Percentiles rank a stretch among this genome's conserved stretches.
phyloP scores from a whole-genome alignment of 83 land plant genomes.

The Isoetes engelmannii region DNA sequence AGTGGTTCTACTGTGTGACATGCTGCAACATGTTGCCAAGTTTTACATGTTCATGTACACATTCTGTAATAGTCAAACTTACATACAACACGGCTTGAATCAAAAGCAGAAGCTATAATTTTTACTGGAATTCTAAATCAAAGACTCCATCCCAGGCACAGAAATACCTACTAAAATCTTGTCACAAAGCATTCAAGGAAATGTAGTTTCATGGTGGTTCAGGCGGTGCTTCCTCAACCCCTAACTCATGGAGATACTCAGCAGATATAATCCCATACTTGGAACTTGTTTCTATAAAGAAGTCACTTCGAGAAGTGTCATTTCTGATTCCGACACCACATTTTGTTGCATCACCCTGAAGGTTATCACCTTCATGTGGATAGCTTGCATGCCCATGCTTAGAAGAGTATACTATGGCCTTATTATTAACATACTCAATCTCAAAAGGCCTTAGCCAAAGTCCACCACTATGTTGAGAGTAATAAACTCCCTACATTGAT shows the following conservation, averaged over 20 bases:
- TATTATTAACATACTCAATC: conserved; percentile 50
- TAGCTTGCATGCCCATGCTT: conserved; percentile 72
- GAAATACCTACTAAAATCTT: too few relatives aligned
- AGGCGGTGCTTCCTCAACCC: conserved; percentile 9
- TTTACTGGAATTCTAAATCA: too few relatives aligned
- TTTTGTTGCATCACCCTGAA: conserved; percentile 53
- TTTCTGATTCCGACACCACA: conserved; percentile 56
- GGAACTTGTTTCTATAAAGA: conserved; percentile 45
- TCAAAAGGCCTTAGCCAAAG: conserved; percentile 60
- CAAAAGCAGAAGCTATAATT: too few relatives aligned
- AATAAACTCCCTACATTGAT: conserved; percentile 70
- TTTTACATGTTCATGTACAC: too few relatives aligned
- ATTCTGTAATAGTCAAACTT: too few relatives aligned
- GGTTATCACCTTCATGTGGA: conserved; percentile 60
- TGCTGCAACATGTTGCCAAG: too few relatives aligned
- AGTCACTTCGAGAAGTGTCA: conserved; percentile 41
- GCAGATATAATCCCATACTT: conserved; percentile 56
- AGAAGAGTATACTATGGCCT: conserved; percentile 57
- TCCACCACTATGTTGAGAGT: conserved; percentile 81
- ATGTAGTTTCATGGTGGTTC: conserved; percentile 68
- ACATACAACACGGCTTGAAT: too few relatives aligned
- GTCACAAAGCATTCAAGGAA: too few relatives aligned
- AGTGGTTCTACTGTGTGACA: too few relatives aligned
- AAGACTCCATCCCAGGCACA: too few relatives aligned
- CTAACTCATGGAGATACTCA: conserved; percentile 46